Base-by-base conservation (phyloP, 352 stramenopile species). In the Globisporangium canariense region DNA sequence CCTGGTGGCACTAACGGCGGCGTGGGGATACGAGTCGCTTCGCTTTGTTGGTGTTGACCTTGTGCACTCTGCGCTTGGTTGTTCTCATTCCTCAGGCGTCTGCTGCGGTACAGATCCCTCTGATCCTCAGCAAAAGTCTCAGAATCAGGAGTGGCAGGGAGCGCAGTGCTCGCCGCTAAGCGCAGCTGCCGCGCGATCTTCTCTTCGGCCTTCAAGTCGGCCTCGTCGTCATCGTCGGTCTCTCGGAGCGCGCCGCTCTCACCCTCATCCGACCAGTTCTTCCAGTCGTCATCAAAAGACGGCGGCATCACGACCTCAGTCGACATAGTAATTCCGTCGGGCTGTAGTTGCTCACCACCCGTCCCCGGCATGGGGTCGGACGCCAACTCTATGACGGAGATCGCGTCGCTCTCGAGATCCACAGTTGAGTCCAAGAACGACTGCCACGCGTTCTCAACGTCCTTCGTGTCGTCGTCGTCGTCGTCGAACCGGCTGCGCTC, bases 371-470 rank as follows among this genome's bases (percentile, higher is more conserved):
- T 47, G 14, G 30, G 45, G 43, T 64, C 45, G 1, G 45, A 61
- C 4, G 32, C n/a, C 14, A 61, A 30, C 38, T 52, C 53, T 14
- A 4, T 43, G 22, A 25, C 36, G 28, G 46, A 20, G 16, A 49
- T 47, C 6, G 32, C 4, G 22, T n/a, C n/a, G 34, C 14, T 32
- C 16, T 68, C 50, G 4, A 56, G 52, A 20, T 10, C 6, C 14
- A 43, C 22, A 14, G 51, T 30, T 28, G 77, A 76, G 55, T 89
- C 79, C 41, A 91, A 66, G 50, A 91, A 89, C 14, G 70, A 69
- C 41, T 79, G 71, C 82, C 82, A 91, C 20, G 80, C 82, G 1
- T 59, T 56, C 49, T 89, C 78, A 2, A 91, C 82, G 34, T 91
- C 82, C 9, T 65, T 74, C 3, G 73, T 89, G 62, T 89, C 78